Evolutionary conservation across 352 stramenopile species (phyloP), one percentile per base, ranked within the genome.

Genomic region (Phytophthora chlamydospora): DNA sequence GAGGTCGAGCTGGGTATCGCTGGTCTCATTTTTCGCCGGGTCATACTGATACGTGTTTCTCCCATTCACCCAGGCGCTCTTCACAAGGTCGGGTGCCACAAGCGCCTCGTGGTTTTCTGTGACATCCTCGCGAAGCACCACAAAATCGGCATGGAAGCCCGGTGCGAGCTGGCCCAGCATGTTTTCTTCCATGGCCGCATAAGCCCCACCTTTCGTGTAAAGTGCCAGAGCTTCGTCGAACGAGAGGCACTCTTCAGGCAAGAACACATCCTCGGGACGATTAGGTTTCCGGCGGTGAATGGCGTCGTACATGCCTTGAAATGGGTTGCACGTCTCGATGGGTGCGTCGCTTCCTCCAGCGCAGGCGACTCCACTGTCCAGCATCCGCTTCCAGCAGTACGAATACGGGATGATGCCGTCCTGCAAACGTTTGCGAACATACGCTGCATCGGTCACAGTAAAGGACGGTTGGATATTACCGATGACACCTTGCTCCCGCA

Each of bases 391-490:
- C 85, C 89, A 97, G 51, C 79, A 90, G 65, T 96, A 96, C 12
- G 83, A 92, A 62, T 73, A 89, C 40, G 63, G 45, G 17, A 95
- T 65, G 55, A 90, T 58, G 3, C 72, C 48, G 21, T 82, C 68
- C 7, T 76, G 59, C 29, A 97, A 68, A 3, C 89, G 83, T 54
- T 96, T 93, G 58, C 79, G 68, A 8, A 88, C 85, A 56, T 91
- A 96, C 10, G 75, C 58, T 49, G 86, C 86, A 56, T 97, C 89
- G 24, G 88, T 97, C 53, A 95, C 84, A 6, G 88, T 83, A 48
- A 97, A 97, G 6, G 87, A 95, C 17, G 88, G 88, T 60, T 97
- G 88, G 46, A 97, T 90, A 63, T 96, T 92, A 39, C 69, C 88
- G 17, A 96, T 93, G 34, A 95, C 87, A 5, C 87, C 85, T 45